A percentile compares a stretch with the other conserved stretches of the same genome.
These are phyloP conservation scores for Diddensiella caesifluorescens DNA, from an alignment of 805 yeast genomes.

Conservation along the genomic window DNA sequence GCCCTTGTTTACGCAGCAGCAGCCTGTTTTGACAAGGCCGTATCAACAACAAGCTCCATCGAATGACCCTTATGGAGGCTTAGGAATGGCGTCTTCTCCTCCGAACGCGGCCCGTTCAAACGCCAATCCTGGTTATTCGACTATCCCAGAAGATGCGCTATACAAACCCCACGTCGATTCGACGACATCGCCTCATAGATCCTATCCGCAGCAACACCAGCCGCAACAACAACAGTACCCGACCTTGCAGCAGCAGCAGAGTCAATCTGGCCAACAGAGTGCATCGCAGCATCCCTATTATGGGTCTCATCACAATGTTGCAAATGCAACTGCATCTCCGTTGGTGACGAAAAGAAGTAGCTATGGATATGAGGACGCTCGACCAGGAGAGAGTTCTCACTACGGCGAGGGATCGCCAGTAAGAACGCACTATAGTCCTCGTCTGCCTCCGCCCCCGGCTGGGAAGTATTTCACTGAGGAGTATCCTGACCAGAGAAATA, in stretches of 20 bases:
- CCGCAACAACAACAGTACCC: background rate
- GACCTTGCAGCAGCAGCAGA: background rate
- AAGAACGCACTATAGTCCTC: background rate
- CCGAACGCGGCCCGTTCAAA: slow-evolving; percentile 1
- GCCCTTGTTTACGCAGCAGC: slow-evolving; percentile 3
- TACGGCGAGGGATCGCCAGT: background rate
- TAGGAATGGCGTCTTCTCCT: background rate
- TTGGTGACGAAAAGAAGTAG: background rate
- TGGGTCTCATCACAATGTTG: too few relatives aligned
- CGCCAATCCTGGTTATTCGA: slow-evolving; percentile 4
- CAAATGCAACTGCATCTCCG: too few relatives aligned
- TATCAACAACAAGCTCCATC: background rate
- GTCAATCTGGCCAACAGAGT: too few relatives aligned
- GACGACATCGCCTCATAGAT: slow-evolving; percentile 2
- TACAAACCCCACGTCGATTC: background rate
- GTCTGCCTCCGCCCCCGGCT: background rate
- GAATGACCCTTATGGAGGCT: background rate
- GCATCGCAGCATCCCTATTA: too few relatives aligned
- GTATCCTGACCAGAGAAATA: background rate
- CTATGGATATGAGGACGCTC: background rate
- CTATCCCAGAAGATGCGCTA: slow-evolving; percentile 3
- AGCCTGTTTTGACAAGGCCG: background rate
- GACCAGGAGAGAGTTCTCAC: background rate
- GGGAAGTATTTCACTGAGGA: background rate
- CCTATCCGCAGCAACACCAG: background rate